Conservation (phyloP, 176 grass and related monocot species). For the Musa schizocarpa region DNA sequence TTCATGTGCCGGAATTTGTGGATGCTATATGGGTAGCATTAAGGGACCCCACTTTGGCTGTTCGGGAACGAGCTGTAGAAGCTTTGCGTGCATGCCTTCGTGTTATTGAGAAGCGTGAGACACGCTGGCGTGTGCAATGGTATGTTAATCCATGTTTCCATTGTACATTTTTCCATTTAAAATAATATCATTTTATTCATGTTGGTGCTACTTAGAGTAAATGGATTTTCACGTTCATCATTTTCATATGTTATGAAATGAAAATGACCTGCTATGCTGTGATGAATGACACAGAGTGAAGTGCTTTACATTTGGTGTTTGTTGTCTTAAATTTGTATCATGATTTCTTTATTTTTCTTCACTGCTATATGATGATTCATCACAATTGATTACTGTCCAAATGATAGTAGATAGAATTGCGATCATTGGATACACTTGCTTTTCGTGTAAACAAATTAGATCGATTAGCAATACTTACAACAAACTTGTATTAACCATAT, state of each 20-base stretch:
- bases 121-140: slow-evolving; percentile 99
- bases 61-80: slow-evolving; percentile 86
- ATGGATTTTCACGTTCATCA: not conserved
- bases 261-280: not conserved
- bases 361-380: not conserved
- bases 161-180: not conserved
- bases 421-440: too few species aligned
- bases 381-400: not conserved
- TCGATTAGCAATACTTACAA: too few species aligned
- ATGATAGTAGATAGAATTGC: too few species aligned
- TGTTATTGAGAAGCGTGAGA: slow-evolving; percentile 96
- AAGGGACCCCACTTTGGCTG: slow-evolving; percentile 69
- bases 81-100: slow-evolving; percentile 86
- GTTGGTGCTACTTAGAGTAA: too few species aligned
- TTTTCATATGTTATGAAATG: not conserved
- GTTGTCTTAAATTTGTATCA: not conserved
- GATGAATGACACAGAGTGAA: not conserved
- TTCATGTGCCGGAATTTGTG: slow-evolving; percentile 96
- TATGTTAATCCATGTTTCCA: slow-evolving; percentile 21
- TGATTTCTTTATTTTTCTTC: not conserved
- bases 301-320: not conserved
- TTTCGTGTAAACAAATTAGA: too few species aligned
- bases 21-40: slow-evolving; percentile 97
- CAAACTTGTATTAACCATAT: not conserved
- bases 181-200: not conserved